Conservation (phyloP, 176 grass and related monocot species). For the Pontederia crassipes region DNA sequence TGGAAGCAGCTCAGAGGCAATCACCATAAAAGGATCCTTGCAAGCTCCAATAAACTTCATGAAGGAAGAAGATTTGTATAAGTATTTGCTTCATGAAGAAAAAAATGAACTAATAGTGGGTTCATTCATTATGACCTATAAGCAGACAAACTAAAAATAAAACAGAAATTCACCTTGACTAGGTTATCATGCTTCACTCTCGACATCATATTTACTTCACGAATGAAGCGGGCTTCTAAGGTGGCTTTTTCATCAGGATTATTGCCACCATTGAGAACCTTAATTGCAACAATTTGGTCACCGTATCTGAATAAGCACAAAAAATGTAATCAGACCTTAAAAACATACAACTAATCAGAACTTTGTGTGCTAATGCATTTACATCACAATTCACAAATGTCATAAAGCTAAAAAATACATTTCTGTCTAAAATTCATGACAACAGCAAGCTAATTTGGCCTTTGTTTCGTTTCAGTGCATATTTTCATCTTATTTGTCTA, state of each 20-base stretch:
- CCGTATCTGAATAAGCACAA: conserved; percentile 26
- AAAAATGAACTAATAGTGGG: conserved; percentile 10
- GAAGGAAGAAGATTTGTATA: conserved; percentile 2
- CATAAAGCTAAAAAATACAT: too few species aligned
- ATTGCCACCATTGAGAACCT: conserved; percentile 39
- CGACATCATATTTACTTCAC: conserved; percentile 56
- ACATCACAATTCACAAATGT: too few species aligned
- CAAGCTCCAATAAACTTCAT: conserved; percentile 55
- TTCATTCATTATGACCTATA: not conserved
- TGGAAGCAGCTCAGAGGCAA: conserved; percentile 36
- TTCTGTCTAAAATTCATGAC: too few species aligned
- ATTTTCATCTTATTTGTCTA: too few species aligned
- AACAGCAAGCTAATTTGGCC: too few species aligned
- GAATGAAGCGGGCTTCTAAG: conserved; percentile 38
- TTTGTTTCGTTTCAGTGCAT: too few species aligned
- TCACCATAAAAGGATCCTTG: conserved; percentile 51
- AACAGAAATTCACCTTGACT: conserved; percentile 28
- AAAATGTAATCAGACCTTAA: not conserved
- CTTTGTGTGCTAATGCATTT: too few species aligned
- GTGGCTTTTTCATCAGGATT: conserved; percentile 32
- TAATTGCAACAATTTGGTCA: conserved; percentile 45
- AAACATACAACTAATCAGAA: not conserved
- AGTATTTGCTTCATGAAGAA: conserved; percentile 3
- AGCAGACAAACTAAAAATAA: not conserved
- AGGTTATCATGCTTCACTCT: conserved; percentile 53